phyloP scores from a whole-genome alignment of 148 eudicot genomes.

The Camellia sinensis region DNA sequence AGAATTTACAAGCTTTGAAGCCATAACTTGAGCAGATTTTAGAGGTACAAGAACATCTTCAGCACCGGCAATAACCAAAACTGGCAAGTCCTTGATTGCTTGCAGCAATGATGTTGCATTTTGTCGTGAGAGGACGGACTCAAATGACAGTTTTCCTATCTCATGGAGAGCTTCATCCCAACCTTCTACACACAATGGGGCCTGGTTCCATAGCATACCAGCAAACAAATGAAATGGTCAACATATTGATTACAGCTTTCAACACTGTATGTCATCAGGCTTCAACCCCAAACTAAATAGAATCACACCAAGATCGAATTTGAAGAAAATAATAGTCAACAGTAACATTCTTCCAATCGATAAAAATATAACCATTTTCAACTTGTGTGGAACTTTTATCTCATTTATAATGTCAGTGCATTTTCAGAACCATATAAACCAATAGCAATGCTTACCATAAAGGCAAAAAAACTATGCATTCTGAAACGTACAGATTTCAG shows the following conservation, averaged over 20 bases:
- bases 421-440: background rate
- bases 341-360: no score
- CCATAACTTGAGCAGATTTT: slow-evolving; percentile 79
- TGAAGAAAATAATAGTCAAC: background rate
- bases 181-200: slow-evolving; percentile 87
- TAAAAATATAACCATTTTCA: background rate
- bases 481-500: no score
- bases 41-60: slow-evolving; percentile 85
- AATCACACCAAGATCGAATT: background rate
- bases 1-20: slow-evolving; percentile 85
- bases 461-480: background rate
- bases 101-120: slow-evolving; percentile 57
- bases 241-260: background rate
- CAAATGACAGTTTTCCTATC: slow-evolving; percentile 79
- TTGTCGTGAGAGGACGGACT: slow-evolving; percentile 72
- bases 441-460: background rate
- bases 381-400: background rate
- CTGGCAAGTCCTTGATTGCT: slow-evolving; percentile 66
- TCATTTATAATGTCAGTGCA: background rate
- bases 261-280: background rate
- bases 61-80: slow-evolving; percentile 81
- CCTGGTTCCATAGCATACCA: slow-evolving; percentile 40
- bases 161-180: slow-evolving; percentile 98
- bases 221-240: background rate
- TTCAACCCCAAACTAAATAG: background rate